A percentile compares a stretch with the other conserved stretches of the same genome.
Conservation (phyloP, 306 rosid genomes). For the Macrotyloma uniflorum region DNA sequence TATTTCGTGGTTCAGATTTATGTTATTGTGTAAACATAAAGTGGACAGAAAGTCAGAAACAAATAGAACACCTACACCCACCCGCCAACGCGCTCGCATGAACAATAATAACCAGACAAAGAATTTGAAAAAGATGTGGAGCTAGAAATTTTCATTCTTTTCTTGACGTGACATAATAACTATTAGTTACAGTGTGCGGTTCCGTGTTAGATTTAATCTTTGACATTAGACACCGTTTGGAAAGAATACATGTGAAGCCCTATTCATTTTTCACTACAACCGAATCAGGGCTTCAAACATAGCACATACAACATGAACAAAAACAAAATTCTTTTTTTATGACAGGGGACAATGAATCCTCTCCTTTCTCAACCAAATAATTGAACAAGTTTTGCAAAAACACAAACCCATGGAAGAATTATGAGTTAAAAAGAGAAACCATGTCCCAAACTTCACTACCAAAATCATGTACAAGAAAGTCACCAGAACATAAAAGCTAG, state of each 20-base stretch:
- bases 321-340: background rate
- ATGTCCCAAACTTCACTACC: background rate
- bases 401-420: background rate
- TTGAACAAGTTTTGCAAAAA: background rate
- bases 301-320: background rate
- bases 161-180: conserved; percentile 6
- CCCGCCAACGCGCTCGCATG: background rate
- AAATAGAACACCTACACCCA: background rate
- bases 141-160: background rate
- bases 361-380: background rate
- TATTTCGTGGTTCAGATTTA: background rate
- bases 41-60: background rate
- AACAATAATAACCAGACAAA: background rate
- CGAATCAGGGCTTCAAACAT: background rate
- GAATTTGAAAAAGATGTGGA: background rate
- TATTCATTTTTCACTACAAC: background rate
- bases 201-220: conserved; percentile 23
- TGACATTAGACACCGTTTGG: background rate
- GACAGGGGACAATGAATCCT: background rate
- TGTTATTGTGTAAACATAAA: background rate
- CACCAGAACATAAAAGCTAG: background rate
- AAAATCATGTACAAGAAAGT: conserved; percentile 35
- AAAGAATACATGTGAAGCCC: background rate
- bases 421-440: background rate
- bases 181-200: background rate